phyloP scores from a whole-genome alignment of 352 stramenopile genomes.

The Elongisporangium anandrum region DNA sequence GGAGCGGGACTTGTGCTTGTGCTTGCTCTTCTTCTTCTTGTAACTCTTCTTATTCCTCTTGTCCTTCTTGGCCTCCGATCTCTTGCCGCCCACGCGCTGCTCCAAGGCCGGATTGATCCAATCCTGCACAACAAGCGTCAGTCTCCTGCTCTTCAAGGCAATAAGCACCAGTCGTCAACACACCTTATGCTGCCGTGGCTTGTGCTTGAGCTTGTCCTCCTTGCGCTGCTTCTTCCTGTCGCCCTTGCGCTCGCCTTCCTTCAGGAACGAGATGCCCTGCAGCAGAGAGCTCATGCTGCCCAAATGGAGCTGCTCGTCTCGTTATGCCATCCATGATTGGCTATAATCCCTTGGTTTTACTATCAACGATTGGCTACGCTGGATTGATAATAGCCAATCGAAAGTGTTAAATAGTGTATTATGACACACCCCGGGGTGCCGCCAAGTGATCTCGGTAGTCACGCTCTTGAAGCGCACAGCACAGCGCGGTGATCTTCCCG shows the following conservation, averaged over 20 bases:
- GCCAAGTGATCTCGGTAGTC: neutral
- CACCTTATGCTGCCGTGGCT: neutral
- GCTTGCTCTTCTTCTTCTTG: conserved; percentile 26
- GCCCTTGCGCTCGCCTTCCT: conserved; percentile 16
- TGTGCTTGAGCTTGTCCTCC: conserved; percentile 25
- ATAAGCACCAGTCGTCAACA: neutral
- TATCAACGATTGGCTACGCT: neutral
- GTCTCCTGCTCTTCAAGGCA: neutral
- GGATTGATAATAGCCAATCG: no score
- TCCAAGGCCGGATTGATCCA: neutral
- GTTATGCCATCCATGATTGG: neutral
- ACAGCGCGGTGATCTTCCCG: neutral
- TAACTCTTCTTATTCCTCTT: conserved; percentile 33
- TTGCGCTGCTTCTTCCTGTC: conserved; percentile 19
- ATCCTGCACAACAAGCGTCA: neutral
- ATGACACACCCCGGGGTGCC: no score
- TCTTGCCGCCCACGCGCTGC: neutral
- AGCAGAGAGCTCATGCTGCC: conserved; percentile 43
- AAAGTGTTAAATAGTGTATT: no score
- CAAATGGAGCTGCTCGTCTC: neutral
- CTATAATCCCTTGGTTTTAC: neutral
- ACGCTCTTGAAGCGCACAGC: neutral
- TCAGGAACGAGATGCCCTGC: conserved; percentile 67
- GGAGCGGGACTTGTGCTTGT: conserved; percentile 18
- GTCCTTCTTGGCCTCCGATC: conserved; percentile 18